A percentile compares a stretch with the other conserved stretches of the same genome.
Evolutionary conservation across 202 grass and related monocot species (phyloP).

Genomic region (Setaria italica): DNA sequence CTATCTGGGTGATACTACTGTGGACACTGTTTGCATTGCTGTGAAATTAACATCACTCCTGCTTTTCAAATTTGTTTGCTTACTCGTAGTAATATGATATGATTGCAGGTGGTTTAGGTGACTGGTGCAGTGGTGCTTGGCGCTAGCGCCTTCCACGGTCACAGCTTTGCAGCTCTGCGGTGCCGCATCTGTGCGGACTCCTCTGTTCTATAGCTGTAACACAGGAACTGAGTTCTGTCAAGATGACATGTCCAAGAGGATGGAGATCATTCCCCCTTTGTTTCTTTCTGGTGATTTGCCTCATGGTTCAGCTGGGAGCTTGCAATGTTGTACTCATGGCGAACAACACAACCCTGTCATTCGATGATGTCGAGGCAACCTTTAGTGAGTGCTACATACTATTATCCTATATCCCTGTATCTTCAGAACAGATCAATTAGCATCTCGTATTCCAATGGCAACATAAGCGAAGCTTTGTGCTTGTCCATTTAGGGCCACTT

Average conservation of each 20-base stretch:
- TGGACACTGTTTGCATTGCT: not conserved
- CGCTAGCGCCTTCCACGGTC: not conserved
- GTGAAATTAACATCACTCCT: not conserved
- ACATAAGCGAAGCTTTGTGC: not conserved
- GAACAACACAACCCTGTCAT: constrained; percentile 70
- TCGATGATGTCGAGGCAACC: constrained; percentile 75
- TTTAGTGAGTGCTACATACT: constrained; percentile 68
- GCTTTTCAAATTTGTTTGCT: not conserved
- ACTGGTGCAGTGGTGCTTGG: not conserved
- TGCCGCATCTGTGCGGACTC: not conserved
- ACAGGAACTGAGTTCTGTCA: constrained; percentile 6
- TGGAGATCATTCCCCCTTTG: constrained; percentile 12
- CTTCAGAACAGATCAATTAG: constrained; percentile 30
- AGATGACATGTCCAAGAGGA: constrained; percentile 32
- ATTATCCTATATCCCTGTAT: constrained; percentile 18
- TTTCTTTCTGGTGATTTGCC: constrained; percentile 39
- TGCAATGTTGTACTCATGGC: constrained; percentile 77
- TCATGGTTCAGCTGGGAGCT: constrained; percentile 59
- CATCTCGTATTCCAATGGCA: constrained; percentile 3
- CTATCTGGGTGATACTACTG: not conserved
- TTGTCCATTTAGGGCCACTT: not conserved
- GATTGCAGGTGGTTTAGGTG: constrained; percentile 39
- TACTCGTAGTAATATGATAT: not conserved
- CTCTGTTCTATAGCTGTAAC: not conserved
- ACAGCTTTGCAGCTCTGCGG: constrained; percentile 1